Percentiles rank a stretch among this genome's conserved stretches.
These are phyloP conservation scores for Aspergillus tanneri DNA, from an alignment of 2,329 filamentous ascomycete genomes.

Conservation along the genomic window DNA sequence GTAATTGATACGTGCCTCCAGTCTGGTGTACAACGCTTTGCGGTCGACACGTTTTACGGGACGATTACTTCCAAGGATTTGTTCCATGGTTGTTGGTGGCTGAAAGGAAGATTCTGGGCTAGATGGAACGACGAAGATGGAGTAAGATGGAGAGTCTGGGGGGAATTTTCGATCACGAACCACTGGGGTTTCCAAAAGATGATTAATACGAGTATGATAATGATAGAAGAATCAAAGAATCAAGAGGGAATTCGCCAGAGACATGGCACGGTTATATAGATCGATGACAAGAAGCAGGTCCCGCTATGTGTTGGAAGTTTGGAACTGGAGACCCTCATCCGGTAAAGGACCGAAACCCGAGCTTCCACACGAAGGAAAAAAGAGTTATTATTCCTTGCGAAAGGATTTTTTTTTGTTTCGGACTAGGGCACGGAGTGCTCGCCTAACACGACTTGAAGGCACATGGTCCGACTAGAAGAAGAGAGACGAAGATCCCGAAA, in stretches of 20 bases:
- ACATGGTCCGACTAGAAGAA: slow-evolving; percentile 2
- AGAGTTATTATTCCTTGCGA: neutral
- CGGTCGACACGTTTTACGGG: slow-evolving; percentile 63
- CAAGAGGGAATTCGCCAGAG: slow-evolving; percentile 10
- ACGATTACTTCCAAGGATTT: slow-evolving; percentile 19
- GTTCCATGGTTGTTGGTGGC: slow-evolving; percentile 12
- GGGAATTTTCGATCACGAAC: slow-evolving; percentile 5
- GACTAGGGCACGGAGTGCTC: slow-evolving; percentile 2
- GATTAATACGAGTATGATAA: slow-evolving; percentile 4
- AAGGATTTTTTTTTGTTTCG: slow-evolving; percentile 4
- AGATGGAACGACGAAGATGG: neutral
- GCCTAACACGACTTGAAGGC: slow-evolving; percentile 8
- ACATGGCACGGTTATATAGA: slow-evolving; percentile 22
- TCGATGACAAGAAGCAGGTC: slow-evolving; percentile 2
- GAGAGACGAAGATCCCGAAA: slow-evolving; percentile 7
- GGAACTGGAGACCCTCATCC: no score
- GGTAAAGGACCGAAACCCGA: neutral
- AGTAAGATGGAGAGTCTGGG: neutral
- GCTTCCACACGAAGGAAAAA: neutral
- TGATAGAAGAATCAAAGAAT: slow-evolving; percentile 9
- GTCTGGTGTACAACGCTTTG: slow-evolving; percentile 67
- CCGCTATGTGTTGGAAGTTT: slow-evolving; percentile 1
- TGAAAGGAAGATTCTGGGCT: neutral
- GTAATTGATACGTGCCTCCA: slow-evolving; percentile 69
- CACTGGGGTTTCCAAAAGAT: slow-evolving; percentile 10